These are phyloP conservation scores for Spiraea crenata DNA, from an alignment of 331 rosid genomes.

Conservation along the genomic window DNA sequence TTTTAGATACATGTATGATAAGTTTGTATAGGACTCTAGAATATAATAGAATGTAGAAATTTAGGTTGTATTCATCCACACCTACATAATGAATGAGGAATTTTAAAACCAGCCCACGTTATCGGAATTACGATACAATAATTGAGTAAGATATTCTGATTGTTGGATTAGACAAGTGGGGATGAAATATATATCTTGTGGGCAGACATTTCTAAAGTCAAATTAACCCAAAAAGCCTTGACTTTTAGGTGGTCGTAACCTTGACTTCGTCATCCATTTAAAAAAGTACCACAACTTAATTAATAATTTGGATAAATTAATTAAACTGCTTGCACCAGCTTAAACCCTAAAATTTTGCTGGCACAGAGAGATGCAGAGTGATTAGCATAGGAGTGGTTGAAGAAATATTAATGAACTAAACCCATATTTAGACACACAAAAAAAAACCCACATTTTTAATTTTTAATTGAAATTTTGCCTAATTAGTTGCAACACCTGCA, in stretches of 20 bases:
- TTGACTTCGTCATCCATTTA: neutral
- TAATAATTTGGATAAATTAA: neutral
- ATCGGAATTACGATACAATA: neutral
- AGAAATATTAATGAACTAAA: too few relatives aligned
- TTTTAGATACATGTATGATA: too few relatives aligned
- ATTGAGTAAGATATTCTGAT: conserved; percentile 4
- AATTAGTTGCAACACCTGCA: conserved; percentile 10
- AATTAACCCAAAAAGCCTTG: conserved; percentile 4
- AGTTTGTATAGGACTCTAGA: too few relatives aligned
- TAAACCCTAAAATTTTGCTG: neutral
- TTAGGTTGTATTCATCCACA: neutral
- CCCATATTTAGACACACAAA: too few relatives aligned
- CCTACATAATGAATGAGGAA: too few relatives aligned
- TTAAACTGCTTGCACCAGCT: neutral
- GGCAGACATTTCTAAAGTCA: neutral
- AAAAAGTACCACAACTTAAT: neutral
- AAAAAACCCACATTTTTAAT: too few relatives aligned
- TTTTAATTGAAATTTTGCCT: too few relatives aligned
- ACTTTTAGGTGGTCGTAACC: conserved; percentile 20
- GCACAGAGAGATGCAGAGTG: neutral
- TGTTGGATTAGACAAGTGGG: conserved; percentile 4
- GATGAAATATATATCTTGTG: neutral
- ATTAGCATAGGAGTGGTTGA: neutral
- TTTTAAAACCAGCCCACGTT: neutral
- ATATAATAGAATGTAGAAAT: too few relatives aligned